Base-by-base conservation (phyloP, 176 grass and related monocot genomes). In the Pharus latifolius region DNA sequence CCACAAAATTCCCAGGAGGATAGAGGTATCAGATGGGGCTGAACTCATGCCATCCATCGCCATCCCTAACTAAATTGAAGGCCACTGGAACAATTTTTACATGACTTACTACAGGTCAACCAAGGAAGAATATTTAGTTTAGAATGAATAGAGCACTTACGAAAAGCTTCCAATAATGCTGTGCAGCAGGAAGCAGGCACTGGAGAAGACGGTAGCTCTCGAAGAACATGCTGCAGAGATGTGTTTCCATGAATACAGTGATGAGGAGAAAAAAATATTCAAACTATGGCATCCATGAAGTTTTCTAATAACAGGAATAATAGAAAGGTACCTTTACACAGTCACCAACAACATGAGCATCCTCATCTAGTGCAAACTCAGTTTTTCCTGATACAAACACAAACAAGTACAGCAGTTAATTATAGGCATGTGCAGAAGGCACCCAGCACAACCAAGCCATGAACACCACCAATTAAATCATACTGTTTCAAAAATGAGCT, bases 171-270 rank as follows among this genome's bases (percentile, higher is more conserved):
- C 64, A 95, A 46, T 68, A 99, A 86, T 55, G 96, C 96, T 63
- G 90, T 99, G 66, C 96, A 99, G 68, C 96, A 99, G 70, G 96
- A 95, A 66, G 96, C 96, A 69, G 96, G 90, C 44, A 99, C 96
- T 4, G 96, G 96, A 56, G 96, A 99, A 38, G 96, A 99, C 6
- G 96, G 96, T 58, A 99, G 76, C 79, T 95, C 96, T 42, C 96
- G 85, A 22, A 99, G 87, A 87, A 95, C 82, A 91, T 84, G 91
- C 96, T 99, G 74, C 58, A 95, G 30, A 72, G 15, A 74, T 28
- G 63, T 25, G 20, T 19, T 80, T 60, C 53, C 46, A 69, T 61
- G 42, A 56, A 60, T 65, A 84, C 18, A 62, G 19, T 59, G 40
- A 33, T 31, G 55, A 41, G 27, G 61, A 77, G 26, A 62, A 27